Percentiles rank a stretch among this genome's conserved stretches.
Evolutionary conservation across 2,329 filamentous ascomycete species (phyloP).

Genomic region (Nothomitra cinnamomea): DNA sequence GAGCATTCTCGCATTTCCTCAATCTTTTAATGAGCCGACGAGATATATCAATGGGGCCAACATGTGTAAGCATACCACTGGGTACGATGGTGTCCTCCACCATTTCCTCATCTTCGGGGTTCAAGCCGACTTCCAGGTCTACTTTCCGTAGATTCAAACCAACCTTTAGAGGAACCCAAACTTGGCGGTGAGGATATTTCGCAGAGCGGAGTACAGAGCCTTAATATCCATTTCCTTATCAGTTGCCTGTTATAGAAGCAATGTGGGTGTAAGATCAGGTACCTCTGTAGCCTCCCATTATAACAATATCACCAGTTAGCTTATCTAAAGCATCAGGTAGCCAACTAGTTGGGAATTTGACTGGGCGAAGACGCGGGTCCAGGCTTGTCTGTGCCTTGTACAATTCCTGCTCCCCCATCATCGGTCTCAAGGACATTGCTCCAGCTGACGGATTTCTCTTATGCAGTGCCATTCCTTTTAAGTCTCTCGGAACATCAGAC

Average conservation of each 20-base stretch:
- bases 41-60: constrained; percentile 83
- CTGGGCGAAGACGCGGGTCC: not conserved
- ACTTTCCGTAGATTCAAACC: constrained; percentile 83
- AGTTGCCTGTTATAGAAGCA: not conserved
- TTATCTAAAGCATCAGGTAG: constrained; percentile 1
- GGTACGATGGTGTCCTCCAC: constrained; percentile 75
- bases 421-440: too few relatives aligned
- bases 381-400: not conserved
- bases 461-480: not conserved
- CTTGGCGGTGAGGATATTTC: constrained; percentile 63
- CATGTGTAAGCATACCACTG: constrained; percentile 77
- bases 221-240: constrained; percentile 24
- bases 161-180: constrained; percentile 90
- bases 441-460: not conserved
- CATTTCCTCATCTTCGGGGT: constrained; percentile 62
- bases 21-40: constrained; percentile 65
- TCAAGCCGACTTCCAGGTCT: constrained; percentile 72
- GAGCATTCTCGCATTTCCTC: constrained; percentile 54
- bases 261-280: not conserved
- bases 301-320: constrained; percentile 68
- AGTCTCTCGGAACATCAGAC: not conserved
- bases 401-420: not conserved
- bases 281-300: constrained; percentile 61
- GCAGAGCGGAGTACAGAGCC: constrained; percentile 79
- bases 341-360: not conserved